Base-by-base conservation (phyloP, 148 eudicot species). In the Dysphania ambrosioides region DNA sequence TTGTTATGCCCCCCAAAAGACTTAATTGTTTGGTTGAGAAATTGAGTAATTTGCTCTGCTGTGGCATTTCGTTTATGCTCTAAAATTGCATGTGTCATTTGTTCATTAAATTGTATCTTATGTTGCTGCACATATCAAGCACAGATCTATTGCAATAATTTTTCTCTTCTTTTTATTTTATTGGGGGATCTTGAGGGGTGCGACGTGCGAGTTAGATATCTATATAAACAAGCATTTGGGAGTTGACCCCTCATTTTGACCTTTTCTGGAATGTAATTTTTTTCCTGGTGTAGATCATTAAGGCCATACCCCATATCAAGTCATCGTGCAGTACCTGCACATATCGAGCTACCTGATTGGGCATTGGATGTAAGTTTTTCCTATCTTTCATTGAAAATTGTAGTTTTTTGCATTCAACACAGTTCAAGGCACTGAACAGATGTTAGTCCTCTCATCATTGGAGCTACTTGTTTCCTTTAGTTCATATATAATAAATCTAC, bases 291-390 rank as follows among this genome's bases (percentile, higher is more conserved):
- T 87, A 94, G 98, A 83, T 64, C 91, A 23, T 76, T 94, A 68
- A 84, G 89, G 75, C 93, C 98, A 30, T 88, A 78, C 76, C 93
- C 93, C 65, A 90, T 95, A 82, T 95, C 98, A 78, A 74, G 85
- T 66, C 84, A 71, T 71, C 96, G 96, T 73, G 30, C 62, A 51
- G 86, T 92, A 66, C 94, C 98, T 60, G 85, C 82, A 68, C 86
- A 90, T 41, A 84, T 92, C 66, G 89, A 87, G 68, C 81, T 51
- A 57, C 98, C 97, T 80, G 98, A 95, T 77, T 95, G 97, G 98
- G 97, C 97, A 74, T 27, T 70, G 79, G 96, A 90, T 82, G 98
- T 93, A 80, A 88, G 98, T 67, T 62, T 58, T 40, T 53, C 56
- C 56, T 35, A 58, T 47, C 27, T 47, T 57, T 68, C 35, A 24